Conservation (phyloP, 1,284 basidiomycete genomes). For the Apiotrichum laibachii region DNA sequence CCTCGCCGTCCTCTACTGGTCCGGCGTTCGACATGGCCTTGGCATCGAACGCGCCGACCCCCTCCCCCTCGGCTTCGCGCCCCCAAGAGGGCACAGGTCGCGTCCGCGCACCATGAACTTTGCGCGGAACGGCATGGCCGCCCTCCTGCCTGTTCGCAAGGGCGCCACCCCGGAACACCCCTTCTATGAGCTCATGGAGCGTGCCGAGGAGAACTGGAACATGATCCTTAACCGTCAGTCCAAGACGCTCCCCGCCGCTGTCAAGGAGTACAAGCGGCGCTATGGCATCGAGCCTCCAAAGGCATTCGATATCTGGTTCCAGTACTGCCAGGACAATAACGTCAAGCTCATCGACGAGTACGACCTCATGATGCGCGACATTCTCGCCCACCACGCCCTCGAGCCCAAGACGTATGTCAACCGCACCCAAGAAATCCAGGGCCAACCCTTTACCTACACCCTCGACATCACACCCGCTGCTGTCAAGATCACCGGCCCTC, state of each 20-base stretch:
- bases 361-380: slow-evolving; percentile 48
- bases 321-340: slow-evolving; percentile 66
- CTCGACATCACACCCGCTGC: slow-evolving; percentile 30
- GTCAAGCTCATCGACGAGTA: slow-evolving; percentile 75
- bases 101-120: slow-evolving; percentile 25
- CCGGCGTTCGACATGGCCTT: slow-evolving; percentile 49
- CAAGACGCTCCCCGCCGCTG: slow-evolving; percentile 58
- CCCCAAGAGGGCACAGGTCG: slow-evolving; percentile 33
- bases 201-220: slow-evolving; percentile 43
- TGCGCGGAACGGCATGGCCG: slow-evolving; percentile 18
- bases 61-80: slow-evolving; percentile 41
- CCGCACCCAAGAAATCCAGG: slow-evolving; percentile 23
- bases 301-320: slow-evolving; percentile 53
- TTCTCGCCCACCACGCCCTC: slow-evolving; percentile 47
- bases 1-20: slow-evolving; percentile 49
- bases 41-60: slow-evolving; percentile 39
- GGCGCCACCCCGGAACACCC: slow-evolving; percentile 35
- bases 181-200: slow-evolving; percentile 50
- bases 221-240: slow-evolving; percentile 51
- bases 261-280: slow-evolving; percentile 59
- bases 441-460: slow-evolving; percentile 38
- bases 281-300: slow-evolving; percentile 53
- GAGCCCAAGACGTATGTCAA: slow-evolving; percentile 37
- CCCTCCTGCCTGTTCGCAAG: slow-evolving; percentile 12
- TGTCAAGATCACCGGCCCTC: slow-evolving; percentile 33